Evolutionary conservation across 371 early-diverging fungal genomes (phyloP).

Genomic region (Encephalitozoon hellem): DNA sequence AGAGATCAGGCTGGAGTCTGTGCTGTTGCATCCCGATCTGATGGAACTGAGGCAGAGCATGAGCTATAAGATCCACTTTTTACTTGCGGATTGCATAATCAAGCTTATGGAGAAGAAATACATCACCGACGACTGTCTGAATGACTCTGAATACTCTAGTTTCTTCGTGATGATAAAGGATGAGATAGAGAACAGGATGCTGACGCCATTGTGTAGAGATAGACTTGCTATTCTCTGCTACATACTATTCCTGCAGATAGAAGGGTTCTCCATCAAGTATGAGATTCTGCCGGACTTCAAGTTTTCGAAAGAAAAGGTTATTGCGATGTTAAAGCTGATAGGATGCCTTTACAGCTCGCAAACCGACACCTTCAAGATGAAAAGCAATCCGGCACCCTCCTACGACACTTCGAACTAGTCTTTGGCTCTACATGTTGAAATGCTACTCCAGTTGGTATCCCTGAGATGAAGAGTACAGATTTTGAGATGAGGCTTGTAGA

Average conservation of each 20-base stretch:
- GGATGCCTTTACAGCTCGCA: slow-evolving; percentile 2
- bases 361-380: not conserved
- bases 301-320: not conserved
- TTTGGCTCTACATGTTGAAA: not conserved
- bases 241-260: slow-evolving; percentile 21
- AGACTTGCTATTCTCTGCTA: slow-evolving; percentile 12
- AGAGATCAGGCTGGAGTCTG: slow-evolving; percentile 9
- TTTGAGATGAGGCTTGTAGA: slow-evolving; percentile 13
- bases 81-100: slow-evolving; percentile 11
- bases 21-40: slow-evolving; percentile 1
- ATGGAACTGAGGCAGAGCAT: not conserved
- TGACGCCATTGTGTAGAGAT: slow-evolving; percentile 15
- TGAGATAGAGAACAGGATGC: slow-evolving; percentile 20
- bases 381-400: not conserved
- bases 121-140: slow-evolving; percentile 16
- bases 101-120: slow-evolving; percentile 28
- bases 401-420: not conserved
- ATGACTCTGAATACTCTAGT: not conserved
- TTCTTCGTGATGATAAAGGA: not conserved
- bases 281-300: slow-evolving; percentile 10
- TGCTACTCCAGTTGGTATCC: not conserved
- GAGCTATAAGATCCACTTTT: not conserved
- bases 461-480: slow-evolving; percentile 7
- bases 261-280: not conserved
- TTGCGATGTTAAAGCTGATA: not conserved